Percentiles rank a stretch among this genome's conserved stretches.
These are phyloP conservation scores for Chaetoceros tenuissimus DNA, from an alignment of 108 stramenopile genomes.

Conservation along the genomic window DNA sequence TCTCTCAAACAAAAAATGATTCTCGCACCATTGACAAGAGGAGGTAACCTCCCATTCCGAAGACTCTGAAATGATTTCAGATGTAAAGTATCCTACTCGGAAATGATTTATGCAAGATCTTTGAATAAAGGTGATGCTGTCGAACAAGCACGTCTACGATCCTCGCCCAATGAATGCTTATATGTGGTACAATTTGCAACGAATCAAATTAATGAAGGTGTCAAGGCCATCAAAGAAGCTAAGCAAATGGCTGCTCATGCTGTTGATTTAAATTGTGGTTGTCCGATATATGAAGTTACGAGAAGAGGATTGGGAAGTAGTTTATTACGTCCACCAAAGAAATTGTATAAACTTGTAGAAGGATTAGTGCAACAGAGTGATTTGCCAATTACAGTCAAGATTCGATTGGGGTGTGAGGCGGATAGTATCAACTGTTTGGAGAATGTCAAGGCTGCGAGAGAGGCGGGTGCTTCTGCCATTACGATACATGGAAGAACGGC, in stretches of 20 bases:
- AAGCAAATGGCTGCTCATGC: conserved; percentile 17
- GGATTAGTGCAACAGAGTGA: conserved; percentile 17
- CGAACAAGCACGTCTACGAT: conserved; percentile 26
- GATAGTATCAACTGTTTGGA: conserved; percentile 17
- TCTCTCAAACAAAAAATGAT: conserved; percentile 20
- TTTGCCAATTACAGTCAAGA: conserved; percentile 34
- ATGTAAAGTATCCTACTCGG: conserved; percentile 20
- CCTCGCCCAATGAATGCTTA: conserved; percentile 10
- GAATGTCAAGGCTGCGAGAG: conserved; percentile 12
- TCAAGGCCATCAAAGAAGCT: conserved; percentile 10
- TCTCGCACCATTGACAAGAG: conserved; percentile 27
- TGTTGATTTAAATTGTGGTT: conserved; percentile 42
- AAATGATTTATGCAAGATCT: conserved; percentile 33
- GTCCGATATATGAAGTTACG: conserved; percentile 39
- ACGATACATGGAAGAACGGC: conserved; percentile 40
- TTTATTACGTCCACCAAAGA: conserved; percentile 25
- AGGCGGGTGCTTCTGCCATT: conserved; percentile 27
- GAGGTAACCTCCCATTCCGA: conserved; percentile 32
- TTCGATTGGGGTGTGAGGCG: conserved; percentile 20
- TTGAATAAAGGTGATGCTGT: conserved; percentile 19
- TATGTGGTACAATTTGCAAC: conserved; percentile 41
- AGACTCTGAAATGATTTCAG: conserved; percentile 36
- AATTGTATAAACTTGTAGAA: conserved; percentile 24
- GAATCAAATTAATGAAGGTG: conserved; percentile 27
- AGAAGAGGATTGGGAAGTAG: conserved; percentile 29